phyloP scores from a whole-genome alignment of 2,329 filamentous ascomycete species.

The Neocatenulostroma microsporum region DNA sequence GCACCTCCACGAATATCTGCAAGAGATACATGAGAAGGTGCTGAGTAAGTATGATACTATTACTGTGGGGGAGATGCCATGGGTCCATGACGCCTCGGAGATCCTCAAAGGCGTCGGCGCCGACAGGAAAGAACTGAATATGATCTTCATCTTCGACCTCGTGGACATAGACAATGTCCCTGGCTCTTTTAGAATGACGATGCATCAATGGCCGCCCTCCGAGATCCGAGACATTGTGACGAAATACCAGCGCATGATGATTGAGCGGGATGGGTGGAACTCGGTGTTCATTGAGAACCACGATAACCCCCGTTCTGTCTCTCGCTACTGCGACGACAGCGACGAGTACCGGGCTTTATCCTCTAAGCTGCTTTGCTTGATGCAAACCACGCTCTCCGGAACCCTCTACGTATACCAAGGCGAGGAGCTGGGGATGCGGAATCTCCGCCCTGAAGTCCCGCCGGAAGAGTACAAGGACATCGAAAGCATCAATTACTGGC shows the following conservation, averaged over 20 bases:
- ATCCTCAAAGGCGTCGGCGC: slow-evolving; percentile 38
- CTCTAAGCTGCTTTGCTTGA: slow-evolving; percentile 42
- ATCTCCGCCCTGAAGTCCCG: slow-evolving; percentile 30
- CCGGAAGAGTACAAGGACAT: slow-evolving; percentile 43
- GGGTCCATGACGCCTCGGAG: slow-evolving; percentile 38
- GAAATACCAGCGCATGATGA: slow-evolving; percentile 43
- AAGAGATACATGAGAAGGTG: slow-evolving; percentile 46
- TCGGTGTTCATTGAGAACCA: slow-evolving; percentile 48
- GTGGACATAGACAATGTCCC: slow-evolving; percentile 33
- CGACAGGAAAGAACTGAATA: slow-evolving; percentile 36
- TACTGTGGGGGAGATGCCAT: slow-evolving; percentile 56
- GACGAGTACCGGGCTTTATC: slow-evolving; percentile 39
- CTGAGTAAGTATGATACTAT: slow-evolving; percentile 51
- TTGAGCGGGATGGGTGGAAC: slow-evolving; percentile 44
- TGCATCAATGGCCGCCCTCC: slow-evolving; percentile 32
- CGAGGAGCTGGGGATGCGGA: slow-evolving; percentile 46
- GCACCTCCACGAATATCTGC: slow-evolving; percentile 50
- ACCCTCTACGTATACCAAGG: slow-evolving; percentile 47
- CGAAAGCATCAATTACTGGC: slow-evolving; percentile 52
- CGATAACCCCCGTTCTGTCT: slow-evolving; percentile 44
- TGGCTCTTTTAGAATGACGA: slow-evolving; percentile 28
- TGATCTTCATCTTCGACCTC: slow-evolving; percentile 45
- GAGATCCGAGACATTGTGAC: slow-evolving; percentile 23
- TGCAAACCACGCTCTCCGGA: slow-evolving; percentile 42
- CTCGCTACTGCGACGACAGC: slow-evolving; percentile 41